Evolutionary conservation across 495 filamentous ascomycete species (phyloP).

Genomic region (Xylaria longipes): DNA sequence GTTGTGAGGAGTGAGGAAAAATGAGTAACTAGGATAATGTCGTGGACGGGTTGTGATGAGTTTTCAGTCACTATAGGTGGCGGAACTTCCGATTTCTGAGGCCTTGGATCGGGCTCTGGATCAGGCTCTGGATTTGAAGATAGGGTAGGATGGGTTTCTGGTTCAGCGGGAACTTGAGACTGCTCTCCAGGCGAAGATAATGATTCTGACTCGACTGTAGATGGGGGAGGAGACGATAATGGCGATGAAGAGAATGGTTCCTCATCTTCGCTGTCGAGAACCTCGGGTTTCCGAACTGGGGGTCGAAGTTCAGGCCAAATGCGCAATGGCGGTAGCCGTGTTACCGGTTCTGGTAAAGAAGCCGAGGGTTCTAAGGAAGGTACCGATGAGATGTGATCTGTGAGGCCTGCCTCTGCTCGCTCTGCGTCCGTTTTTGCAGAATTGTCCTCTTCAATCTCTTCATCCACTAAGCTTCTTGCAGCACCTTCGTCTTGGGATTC

Average conservation of each 20-base stretch:
- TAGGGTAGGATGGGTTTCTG: conserved; percentile 3
- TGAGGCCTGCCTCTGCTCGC: neutral
- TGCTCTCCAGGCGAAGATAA: conserved; percentile 1
- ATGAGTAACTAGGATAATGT: conserved; percentile 52
- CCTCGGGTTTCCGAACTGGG: conserved; percentile 18
- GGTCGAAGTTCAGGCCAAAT: conserved; percentile 9
- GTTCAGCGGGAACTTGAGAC: neutral
- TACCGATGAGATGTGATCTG: neutral
- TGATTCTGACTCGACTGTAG: conserved; percentile 13
- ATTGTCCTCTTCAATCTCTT: neutral
- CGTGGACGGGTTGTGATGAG: conserved; percentile 29
- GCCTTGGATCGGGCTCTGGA: neutral
- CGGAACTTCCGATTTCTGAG: neutral
- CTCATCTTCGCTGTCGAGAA: conserved; percentile 47
- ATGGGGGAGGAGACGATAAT: conserved; percentile 17
- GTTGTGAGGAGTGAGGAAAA: conserved; percentile 47
- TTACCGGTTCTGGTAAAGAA: neutral
- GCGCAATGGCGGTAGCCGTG: conserved; percentile 24
- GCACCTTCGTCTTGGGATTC: neutral
- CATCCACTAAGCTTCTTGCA: neutral
- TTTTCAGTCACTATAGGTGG: neutral
- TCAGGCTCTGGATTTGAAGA: neutral
- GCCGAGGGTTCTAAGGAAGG: neutral
- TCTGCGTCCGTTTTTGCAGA: neutral
- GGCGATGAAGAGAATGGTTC: conserved; percentile 31